Conservation (phyloP, 257 asterid species). For the Fraxinus cuspidata region DNA sequence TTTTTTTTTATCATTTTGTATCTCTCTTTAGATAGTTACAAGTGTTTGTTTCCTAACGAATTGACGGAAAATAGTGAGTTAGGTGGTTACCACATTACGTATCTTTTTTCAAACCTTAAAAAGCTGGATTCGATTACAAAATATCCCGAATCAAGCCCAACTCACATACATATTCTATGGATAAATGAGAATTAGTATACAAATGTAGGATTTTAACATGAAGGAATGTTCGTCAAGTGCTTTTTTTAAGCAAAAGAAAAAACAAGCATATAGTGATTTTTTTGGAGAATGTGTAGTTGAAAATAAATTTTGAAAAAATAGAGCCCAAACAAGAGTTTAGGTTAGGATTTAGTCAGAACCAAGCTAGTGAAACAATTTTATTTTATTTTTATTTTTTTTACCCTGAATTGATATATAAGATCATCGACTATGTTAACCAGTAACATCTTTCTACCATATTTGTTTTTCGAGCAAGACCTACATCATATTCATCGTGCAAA, state of each 20-base stretch:
- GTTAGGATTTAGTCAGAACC: no score
- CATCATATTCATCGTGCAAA: background rate
- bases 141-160: background rate
- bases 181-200: background rate
- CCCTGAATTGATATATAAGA: no score
- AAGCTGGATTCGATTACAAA: background rate
- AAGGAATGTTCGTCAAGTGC: background rate
- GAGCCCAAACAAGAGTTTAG: no score
- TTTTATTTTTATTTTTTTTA: no score
- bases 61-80: background rate
- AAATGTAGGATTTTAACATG: background rate
- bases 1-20: background rate
- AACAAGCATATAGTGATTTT: no score
- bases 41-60: background rate
- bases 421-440: no score
- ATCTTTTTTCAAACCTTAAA: background rate
- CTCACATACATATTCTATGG: background rate
- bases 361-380: no score
- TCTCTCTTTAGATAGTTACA: background rate
- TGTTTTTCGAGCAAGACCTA: background rate
- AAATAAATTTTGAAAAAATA: no score
- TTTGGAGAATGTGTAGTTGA: no score
- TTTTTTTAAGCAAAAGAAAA: background rate
- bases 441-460: background rate
- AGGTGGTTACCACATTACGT: background rate